Evolutionary conservation across 805 yeast genomes (phyloP).

Genomic region (Danielia oregonensis): DNA sequence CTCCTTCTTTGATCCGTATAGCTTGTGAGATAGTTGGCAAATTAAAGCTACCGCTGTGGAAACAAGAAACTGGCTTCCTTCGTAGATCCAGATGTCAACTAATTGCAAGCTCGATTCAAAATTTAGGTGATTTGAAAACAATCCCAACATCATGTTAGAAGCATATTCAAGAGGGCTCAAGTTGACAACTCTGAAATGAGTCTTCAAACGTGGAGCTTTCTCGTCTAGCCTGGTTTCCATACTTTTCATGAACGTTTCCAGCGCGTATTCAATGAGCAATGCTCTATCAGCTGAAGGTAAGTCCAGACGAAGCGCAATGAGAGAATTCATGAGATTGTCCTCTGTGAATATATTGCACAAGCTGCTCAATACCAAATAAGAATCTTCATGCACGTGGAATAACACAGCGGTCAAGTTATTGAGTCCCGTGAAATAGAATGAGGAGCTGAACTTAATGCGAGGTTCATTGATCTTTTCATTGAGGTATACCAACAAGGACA

Average conservation of each 20-base stretch:
- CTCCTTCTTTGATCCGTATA: constrained; percentile 50
- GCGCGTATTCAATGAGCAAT: not conserved
- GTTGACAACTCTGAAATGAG: constrained; percentile 46
- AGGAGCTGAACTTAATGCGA: constrained; percentile 1
- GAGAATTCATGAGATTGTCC: constrained; percentile 8
- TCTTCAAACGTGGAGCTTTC: constrained; percentile 40
- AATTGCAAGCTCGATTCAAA: constrained; percentile 47
- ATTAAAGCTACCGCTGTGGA: constrained; percentile 53
- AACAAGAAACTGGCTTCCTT: constrained; percentile 48
- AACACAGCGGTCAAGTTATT: constrained; percentile 39
- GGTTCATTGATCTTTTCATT: no score
- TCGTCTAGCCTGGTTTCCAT: constrained; percentile 46
- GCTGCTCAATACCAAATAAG: constrained; percentile 34
- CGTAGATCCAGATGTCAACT: constrained; percentile 59
- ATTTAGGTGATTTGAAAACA: constrained; percentile 44
- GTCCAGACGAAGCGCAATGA: not conserved
- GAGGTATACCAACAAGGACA: constrained; percentile 24
- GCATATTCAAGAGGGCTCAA: constrained; percentile 43
- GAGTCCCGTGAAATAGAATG: constrained; percentile 34
- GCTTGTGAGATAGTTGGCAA: constrained; percentile 40
- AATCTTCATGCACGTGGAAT: constrained; percentile 28
- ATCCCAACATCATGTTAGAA: constrained; percentile 34
- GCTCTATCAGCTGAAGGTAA: not conserved
- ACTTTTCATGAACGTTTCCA: constrained; percentile 23
- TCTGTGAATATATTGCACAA: constrained; percentile 37